Conservation (phyloP, 768 basidiomycete species). For the Boletus subparvulus region DNA sequence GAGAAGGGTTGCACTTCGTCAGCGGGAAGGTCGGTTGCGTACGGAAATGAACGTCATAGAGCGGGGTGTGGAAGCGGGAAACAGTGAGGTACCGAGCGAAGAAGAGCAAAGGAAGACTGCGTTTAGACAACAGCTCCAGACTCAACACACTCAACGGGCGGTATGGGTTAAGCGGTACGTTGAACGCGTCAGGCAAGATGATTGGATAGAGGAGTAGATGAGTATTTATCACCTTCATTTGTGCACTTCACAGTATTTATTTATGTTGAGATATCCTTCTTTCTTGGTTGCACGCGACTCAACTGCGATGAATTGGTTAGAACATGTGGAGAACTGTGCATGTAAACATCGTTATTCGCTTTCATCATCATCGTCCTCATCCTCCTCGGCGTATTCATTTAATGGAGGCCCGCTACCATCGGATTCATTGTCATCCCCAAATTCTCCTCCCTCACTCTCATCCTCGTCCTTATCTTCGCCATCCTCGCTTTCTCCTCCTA, state of each 20-base stretch:
- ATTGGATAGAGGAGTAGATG: slow-evolving; percentile 64
- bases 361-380: slow-evolving; percentile 52
- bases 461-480: slow-evolving; percentile 47
- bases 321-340: not conserved
- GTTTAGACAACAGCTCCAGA: slow-evolving; percentile 44
- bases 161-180: slow-evolving; percentile 66
- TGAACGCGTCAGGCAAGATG: slow-evolving; percentile 59
- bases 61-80: slow-evolving; percentile 24
- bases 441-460: slow-evolving; percentile 46
- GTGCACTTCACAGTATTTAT: not conserved
- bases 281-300: not conserved
- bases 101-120: slow-evolving; percentile 27
- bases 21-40: slow-evolving; percentile 63
- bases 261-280: not conserved
- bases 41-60: slow-evolving; percentile 55
- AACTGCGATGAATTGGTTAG: not conserved
- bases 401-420: slow-evolving; percentile 40
- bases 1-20: slow-evolving; percentile 54
- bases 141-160: slow-evolving; percentile 52
- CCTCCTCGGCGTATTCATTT: slow-evolving; percentile 62
- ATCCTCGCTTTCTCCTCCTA: slow-evolving; percentile 63
- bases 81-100: slow-evolving; percentile 35
- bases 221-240: slow-evolving; percentile 3
- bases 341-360: slow-evolving; percentile 40
- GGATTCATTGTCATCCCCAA: slow-evolving; percentile 40